Base-by-base conservation (phyloP, 805 yeast species). In the Saccharomycopsis selenospora region DNA sequence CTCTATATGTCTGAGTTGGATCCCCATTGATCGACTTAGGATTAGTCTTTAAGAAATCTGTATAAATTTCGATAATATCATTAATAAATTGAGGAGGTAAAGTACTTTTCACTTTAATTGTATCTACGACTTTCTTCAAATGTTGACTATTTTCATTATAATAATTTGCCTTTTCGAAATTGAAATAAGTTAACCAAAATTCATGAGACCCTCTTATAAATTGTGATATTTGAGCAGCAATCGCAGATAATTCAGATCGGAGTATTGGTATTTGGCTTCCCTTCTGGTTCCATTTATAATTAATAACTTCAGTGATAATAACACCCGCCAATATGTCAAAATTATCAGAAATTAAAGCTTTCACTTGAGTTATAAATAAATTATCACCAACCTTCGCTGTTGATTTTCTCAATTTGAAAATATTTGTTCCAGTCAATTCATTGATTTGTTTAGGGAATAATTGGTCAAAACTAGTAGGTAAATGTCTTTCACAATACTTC, bases 61-160 rank as follows among this genome's bases (percentile, higher is more conserved):
- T 57, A 30, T 69, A 75, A 38, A 66, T 66, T 3, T 46, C 45
- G 4, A 73, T 45, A 5, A 75, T 57, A 24, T 62, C 66, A 56
- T 79, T 79, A 20, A 79, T 67, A 2, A 65, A 63, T 2, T 58
- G 42, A 6, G 75, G 70, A 0, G 87, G 80, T 25, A 84, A 59
- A 4, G 66, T 64, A 0, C 80, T 70, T 17, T 69, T 58, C 2
- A 57, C 60, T 27, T 75, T 74, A 28, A 82, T 57, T 36, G 72
- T 67, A 14, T 66, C 60, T 10, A 79, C 64, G 13, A 81, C 65
- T 40, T 64, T 68, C 18, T 68, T 62, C 23, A 81, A 53, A 51
- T 76, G 75, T 1, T 56, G 46, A 20, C 68, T 70, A 52, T 81
- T 83, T 56, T 74, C 78, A 42, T 76, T 74, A 52, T 82, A 71